Conservation (phyloP, 371 early-diverging fungal species). For the Encephalitozoon intestinalis region DNA sequence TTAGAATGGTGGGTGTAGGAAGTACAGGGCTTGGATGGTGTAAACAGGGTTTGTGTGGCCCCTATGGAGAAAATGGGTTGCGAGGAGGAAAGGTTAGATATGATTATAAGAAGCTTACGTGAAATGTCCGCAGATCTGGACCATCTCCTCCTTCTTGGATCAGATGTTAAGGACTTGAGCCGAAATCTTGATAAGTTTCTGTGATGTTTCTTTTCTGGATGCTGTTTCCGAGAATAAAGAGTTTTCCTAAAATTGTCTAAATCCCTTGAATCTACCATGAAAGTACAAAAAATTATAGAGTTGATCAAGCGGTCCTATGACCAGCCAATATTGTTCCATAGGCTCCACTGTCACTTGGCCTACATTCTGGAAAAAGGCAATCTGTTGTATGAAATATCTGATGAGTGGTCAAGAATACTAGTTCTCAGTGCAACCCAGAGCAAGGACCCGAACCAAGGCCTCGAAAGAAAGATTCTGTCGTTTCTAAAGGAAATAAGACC, state of each 20-base stretch:
- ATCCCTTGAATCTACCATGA: neutral
- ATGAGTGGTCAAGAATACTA: slow-evolving; percentile 47
- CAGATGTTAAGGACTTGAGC: neutral
- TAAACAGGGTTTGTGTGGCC: neutral
- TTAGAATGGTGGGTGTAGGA: slow-evolving; percentile 44
- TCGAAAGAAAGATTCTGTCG: slow-evolving; percentile 41
- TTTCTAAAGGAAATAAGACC: slow-evolving; percentile 33
- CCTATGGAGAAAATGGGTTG: neutral
- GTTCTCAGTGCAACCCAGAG: slow-evolving; percentile 7
- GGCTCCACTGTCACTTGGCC: slow-evolving; percentile 17
- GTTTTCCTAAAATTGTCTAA: neutral
- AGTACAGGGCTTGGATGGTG: neutral
- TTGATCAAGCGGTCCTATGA: slow-evolving; percentile 44
- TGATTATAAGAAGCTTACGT: neutral
- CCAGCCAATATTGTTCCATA: slow-evolving; percentile 51
- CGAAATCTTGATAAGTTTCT: neutral
- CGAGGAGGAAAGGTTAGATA: neutral
- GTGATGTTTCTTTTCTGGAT: neutral
- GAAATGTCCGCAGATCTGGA: slow-evolving; percentile 18
- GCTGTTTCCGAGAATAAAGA: neutral
- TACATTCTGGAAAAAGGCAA: neutral
- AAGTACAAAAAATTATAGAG: slow-evolving; percentile 26
- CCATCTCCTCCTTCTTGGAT: slow-evolving; percentile 10
- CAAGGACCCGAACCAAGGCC: slow-evolving; percentile 29
- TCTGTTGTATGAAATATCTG: slow-evolving; percentile 21